phyloP scores from a whole-genome alignment of 352 stramenopile genomes.

The Phytophthora foliorum region DNA sequence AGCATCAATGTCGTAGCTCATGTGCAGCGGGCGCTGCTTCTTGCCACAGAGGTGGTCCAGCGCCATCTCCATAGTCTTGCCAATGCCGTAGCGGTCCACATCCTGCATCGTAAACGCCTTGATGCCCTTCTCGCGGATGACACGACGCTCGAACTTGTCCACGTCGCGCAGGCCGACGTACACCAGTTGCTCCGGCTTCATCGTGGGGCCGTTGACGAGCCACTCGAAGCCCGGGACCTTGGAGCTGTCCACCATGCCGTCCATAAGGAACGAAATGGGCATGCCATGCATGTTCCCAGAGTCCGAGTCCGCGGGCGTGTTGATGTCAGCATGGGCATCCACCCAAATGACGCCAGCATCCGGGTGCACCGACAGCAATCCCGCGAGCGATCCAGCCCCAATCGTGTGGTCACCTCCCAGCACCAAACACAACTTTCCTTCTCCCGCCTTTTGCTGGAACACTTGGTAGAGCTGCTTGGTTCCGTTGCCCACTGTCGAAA shows the following conservation, averaged over 20 bases:
- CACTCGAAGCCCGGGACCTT: constrained; percentile 96
- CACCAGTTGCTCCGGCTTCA: constrained; percentile 93
- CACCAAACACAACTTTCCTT: constrained; percentile 95
- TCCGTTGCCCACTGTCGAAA: constrained; percentile 84
- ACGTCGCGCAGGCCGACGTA: constrained; percentile 97
- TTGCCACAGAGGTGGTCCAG: constrained; percentile 94
- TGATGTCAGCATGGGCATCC: constrained; percentile 98
- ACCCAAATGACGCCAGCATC: constrained; percentile 98
- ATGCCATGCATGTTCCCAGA: constrained; percentile 99
- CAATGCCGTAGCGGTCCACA: constrained; percentile 97
- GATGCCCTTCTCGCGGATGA: constrained; percentile 94
- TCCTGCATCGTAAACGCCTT: constrained; percentile 98
- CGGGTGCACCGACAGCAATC: constrained; percentile 91
- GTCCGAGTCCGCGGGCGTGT: constrained; percentile 93
- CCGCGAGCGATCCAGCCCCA: constrained; percentile 93
- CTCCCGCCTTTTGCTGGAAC: constrained; percentile 90
- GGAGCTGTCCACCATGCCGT: constrained; percentile 88
- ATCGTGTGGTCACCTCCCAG: constrained; percentile 98
- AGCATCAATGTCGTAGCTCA: constrained; percentile 99
- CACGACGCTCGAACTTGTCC: constrained; percentile 90
- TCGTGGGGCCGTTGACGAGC: constrained; percentile 80
- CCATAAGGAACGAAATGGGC: constrained; percentile 96
- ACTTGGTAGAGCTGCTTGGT: constrained; percentile 78
- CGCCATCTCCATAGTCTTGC: constrained; percentile 96
- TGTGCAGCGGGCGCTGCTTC: constrained; percentile 94